Conservation (phyloP, 768 basidiomycete genomes). For the Tylopilus sp. region DNA sequence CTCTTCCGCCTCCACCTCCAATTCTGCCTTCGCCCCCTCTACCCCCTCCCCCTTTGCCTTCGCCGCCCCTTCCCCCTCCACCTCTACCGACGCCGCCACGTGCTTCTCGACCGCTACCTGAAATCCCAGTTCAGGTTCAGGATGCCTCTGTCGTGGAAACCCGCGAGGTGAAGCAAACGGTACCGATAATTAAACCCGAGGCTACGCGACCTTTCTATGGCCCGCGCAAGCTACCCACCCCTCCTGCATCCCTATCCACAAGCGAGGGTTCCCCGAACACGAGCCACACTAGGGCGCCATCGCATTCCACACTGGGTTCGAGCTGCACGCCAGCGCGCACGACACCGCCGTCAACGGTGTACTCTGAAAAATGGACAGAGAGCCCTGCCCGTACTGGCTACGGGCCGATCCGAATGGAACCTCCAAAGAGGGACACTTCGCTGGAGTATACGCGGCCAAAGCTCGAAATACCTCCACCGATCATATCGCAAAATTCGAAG, state of each 20-base stretch:
- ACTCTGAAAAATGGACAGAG: conserved; percentile 32
- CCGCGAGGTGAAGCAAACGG: conserved; percentile 16
- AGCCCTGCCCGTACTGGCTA: conserved; percentile 22
- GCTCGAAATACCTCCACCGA: conserved; percentile 17
- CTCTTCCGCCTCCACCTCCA: conserved; percentile 25
- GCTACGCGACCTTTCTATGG: conserved; percentile 16
- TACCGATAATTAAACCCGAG: conserved; percentile 17
- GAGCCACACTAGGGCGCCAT: conserved; percentile 16
- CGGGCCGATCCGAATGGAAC: conserved; percentile 23
- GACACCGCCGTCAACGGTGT: conserved; percentile 26
- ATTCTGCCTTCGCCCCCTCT: conserved; percentile 17
- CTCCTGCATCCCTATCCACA: conserved; percentile 25
- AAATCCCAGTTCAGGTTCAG: conserved; percentile 26
- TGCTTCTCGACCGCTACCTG: conserved; percentile 26
- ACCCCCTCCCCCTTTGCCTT: conserved; percentile 19
- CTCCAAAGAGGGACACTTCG: conserved; percentile 20
- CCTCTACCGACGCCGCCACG: conserved; percentile 29
- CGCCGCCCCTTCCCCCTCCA: conserved; percentile 25
- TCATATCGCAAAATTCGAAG: conserved; percentile 24
- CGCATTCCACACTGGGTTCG: conserved; percentile 23
- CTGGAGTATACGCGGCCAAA: conserved; percentile 21
- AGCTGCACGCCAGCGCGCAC: conserved; percentile 29
- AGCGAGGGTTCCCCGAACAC: conserved; percentile 20
- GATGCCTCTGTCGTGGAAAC: conserved; percentile 11
- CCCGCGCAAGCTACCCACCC: conserved; percentile 32